These are phyloP conservation scores for Syzygium syzygioides DNA, from an alignment of 441 rosid species.

Conservation along the genomic window DNA sequence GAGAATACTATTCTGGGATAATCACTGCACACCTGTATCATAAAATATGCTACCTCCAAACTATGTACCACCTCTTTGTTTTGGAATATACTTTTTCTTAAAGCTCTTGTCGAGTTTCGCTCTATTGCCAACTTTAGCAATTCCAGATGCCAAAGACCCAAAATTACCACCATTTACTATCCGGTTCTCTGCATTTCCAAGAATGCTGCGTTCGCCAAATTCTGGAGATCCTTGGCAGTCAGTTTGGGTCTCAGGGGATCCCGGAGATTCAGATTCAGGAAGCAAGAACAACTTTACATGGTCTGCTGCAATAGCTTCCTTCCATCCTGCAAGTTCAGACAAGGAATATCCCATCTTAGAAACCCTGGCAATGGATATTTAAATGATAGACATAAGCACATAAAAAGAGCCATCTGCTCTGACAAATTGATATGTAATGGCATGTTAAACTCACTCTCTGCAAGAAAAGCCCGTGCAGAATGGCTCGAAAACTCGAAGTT, in stretches of 20 bases:
- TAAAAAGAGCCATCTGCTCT: background rate
- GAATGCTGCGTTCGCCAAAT: background rate
- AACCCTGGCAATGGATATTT: background rate
- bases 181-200: constrained; percentile 18
- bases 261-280: constrained; percentile 27
- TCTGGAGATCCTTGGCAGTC: constrained; percentile 18
- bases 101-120: constrained; percentile 50
- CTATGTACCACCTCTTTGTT: constrained; percentile 43
- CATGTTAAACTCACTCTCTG: constrained; percentile 48
- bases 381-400: background rate
- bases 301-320: constrained; percentile 60
- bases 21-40: constrained; percentile 39
- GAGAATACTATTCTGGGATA: constrained; percentile 16
- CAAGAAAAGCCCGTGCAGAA: constrained; percentile 71
- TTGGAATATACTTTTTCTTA: constrained; percentile 75
- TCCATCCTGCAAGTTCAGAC: constrained; percentile 68
- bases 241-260: constrained; percentile 10
- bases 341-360: background rate
- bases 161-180: background rate
- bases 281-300: constrained; percentile 60
- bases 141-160: constrained; percentile 19
- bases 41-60: constrained; percentile 9
- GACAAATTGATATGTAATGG: background rate
- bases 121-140: constrained; percentile 34
- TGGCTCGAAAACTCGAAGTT: constrained; percentile 35